Evolutionary conservation across 2,329 filamentous ascomycete genomes (phyloP).

Genomic region (Cadophora sp.): DNA sequence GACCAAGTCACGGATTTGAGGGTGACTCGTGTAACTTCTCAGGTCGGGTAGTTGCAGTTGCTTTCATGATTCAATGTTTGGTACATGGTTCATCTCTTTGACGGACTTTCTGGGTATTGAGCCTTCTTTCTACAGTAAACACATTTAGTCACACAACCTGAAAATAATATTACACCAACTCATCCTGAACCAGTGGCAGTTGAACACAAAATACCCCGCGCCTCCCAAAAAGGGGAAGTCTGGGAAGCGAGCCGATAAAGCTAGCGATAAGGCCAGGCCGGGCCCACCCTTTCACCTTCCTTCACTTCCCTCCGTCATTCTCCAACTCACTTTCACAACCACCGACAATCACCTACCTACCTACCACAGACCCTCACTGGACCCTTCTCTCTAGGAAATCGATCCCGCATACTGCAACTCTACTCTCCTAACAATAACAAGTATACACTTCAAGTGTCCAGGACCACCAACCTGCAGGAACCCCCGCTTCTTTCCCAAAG

Average conservation of each 20-base stretch:
- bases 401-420: background rate
- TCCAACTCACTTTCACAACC: background rate
- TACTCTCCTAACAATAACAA: background rate
- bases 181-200: slow-evolving; percentile 4
- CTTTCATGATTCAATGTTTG: background rate
- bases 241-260: slow-evolving; percentile 16
- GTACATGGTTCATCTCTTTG: background rate
- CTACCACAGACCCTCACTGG: background rate
- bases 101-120: background rate
- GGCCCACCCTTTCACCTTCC: background rate
- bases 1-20: background rate
- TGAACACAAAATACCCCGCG: slow-evolving; percentile 4
- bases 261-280: slow-evolving; percentile 13
- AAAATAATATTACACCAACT: background rate
- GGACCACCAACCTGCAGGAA: background rate
- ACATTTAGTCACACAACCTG: background rate
- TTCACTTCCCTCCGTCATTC: slow-evolving; percentile 4
- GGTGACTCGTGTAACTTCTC: slow-evolving; percentile 6
- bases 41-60: background rate
- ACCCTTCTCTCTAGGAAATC: background rate
- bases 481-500: background rate
- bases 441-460: background rate
- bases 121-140: no score
- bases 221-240: background rate
- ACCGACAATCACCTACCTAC: background rate